Conservation (phyloP, 2,329 filamentous ascomycete species). For the Boeremia exigua region DNA sequence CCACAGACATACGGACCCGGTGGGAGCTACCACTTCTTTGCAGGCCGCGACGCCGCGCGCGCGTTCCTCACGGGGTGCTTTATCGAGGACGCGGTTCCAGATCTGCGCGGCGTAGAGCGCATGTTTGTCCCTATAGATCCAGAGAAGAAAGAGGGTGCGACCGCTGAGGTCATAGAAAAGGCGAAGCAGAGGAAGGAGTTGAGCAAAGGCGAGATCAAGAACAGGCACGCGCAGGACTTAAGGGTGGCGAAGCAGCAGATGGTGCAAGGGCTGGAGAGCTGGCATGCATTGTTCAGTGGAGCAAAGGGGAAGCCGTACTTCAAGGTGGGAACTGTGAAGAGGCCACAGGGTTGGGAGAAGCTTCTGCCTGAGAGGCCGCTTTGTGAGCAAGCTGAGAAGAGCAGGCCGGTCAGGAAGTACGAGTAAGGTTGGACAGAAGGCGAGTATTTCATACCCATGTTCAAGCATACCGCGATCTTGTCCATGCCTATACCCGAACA, state of each 20-base stretch:
- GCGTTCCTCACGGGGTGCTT: constrained; percentile 96
- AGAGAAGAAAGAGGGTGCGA: constrained; percentile 47
- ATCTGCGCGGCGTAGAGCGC: constrained; percentile 84
- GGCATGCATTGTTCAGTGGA: constrained; percentile 78
- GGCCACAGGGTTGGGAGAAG: constrained; percentile 67
- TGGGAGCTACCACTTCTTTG: constrained; percentile 85
- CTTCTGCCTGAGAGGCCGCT: constrained; percentile 64
- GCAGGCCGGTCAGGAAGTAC: constrained; percentile 61
- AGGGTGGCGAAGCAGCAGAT: constrained; percentile 70
- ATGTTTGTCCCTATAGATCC: constrained; percentile 77
- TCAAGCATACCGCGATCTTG: neutral
- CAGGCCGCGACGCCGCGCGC: constrained; percentile 83
- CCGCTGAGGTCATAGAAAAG: constrained; percentile 35
- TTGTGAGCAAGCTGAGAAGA: constrained; percentile 73
- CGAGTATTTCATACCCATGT: neutral
- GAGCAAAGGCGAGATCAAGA: constrained; percentile 51
- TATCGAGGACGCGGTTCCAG: constrained; percentile 78
- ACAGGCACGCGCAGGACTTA: constrained; percentile 67
- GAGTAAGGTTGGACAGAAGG: constrained; percentile 10
- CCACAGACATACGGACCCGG: constrained; percentile 65
- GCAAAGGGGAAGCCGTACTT: constrained; percentile 79
- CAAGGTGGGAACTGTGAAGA: constrained; percentile 75
- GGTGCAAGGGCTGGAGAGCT: constrained; percentile 73
- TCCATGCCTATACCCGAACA: neutral
- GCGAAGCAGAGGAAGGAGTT: constrained; percentile 30